Evolutionary conservation across 1,284 basidiomycete species (phyloP).

Genomic region (Cronartium quercuum): DNA sequence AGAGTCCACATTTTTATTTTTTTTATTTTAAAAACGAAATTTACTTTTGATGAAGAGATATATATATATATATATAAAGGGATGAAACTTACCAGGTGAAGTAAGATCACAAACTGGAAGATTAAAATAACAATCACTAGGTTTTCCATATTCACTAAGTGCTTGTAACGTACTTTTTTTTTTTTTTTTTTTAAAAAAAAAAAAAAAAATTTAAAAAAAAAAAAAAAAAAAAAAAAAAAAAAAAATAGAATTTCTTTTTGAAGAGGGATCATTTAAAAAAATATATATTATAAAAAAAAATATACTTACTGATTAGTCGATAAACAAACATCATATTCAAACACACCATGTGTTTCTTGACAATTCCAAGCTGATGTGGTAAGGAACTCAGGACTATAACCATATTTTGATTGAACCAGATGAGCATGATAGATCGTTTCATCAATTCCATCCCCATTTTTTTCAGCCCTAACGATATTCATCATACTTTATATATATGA

Average conservation of each 20-base stretch:
- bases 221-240: too few species aligned
- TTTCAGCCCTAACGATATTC: slow-evolving; percentile 37
- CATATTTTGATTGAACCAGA: slow-evolving; percentile 23
- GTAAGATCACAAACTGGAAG: slow-evolving; percentile 30
- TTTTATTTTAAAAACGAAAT: neutral
- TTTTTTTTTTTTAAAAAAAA: neutral
- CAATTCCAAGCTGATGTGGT: slow-evolving; percentile 38
- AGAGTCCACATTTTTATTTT: neutral
- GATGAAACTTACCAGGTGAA: slow-evolving; percentile 1
- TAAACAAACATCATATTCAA: slow-evolving; percentile 27
- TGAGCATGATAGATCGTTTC: slow-evolving; percentile 29
- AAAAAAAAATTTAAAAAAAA: neutral
- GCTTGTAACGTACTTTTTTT: neutral
- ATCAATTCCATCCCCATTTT: slow-evolving; percentile 16
- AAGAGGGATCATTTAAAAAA: too few species aligned
- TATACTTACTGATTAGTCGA: slow-evolving; percentile 16
- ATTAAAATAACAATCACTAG: slow-evolving; percentile 36
- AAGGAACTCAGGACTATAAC: slow-evolving; percentile 23
- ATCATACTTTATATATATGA: slow-evolving; percentile 36
- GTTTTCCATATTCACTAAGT: slow-evolving; percentile 8
- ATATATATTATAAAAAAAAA: neutral
- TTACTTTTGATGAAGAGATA: neutral
- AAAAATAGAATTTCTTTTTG: too few species aligned
- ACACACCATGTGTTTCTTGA: slow-evolving; percentile 26
- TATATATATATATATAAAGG: neutral